A percentile compares a stretch with the other conserved stretches of the same genome.
Evolutionary conservation across 768 basidiomycete species (phyloP).

Genomic region (Gymnopilus dilepis): DNA sequence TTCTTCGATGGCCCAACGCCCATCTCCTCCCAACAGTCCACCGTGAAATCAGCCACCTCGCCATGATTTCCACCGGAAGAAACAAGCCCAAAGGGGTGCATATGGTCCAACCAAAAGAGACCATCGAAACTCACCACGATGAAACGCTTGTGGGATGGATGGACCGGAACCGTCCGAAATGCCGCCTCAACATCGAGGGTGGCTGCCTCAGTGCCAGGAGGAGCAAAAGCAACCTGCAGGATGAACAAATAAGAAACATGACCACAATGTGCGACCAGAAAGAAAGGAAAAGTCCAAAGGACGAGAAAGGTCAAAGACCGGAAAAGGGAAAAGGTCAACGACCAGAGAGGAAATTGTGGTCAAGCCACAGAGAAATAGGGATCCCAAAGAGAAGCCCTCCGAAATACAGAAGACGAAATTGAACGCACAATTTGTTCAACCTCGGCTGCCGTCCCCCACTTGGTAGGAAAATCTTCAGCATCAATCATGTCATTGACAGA

Average conservation of each 20-base stretch:
- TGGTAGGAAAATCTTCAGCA: slow-evolving; percentile 28
- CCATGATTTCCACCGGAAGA: slow-evolving; percentile 34
- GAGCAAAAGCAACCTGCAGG: slow-evolving; percentile 30
- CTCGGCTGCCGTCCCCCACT: slow-evolving; percentile 25
- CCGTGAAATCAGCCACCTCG: slow-evolving; percentile 32
- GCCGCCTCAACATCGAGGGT: slow-evolving; percentile 43
- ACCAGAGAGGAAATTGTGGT: no score
- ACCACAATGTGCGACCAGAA: no score
- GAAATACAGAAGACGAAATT: no score
- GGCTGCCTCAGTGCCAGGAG: slow-evolving; percentile 38
- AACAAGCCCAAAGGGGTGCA: slow-evolving; percentile 30
- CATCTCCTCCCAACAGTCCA: slow-evolving; percentile 19
- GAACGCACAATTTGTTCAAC: slow-evolving; percentile 22
- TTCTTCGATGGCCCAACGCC: slow-evolving; percentile 7
- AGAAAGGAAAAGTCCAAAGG: no score
- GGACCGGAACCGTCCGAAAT: slow-evolving; percentile 35
- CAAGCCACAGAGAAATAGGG: no score
- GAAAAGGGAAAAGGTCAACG: no score
- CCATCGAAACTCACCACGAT: slow-evolving; percentile 23
- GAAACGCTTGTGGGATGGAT: slow-evolving; percentile 30
- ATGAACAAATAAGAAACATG: no score
- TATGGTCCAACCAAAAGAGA: slow-evolving; percentile 29
- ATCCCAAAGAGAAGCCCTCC: no score
- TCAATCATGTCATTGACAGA: slow-evolving; percentile 31
- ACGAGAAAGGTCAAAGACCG: no score